Evolutionary conservation across 371 early-diverging fungal species (phyloP).

Genomic region (Lichtheimia ramosa): DNA sequence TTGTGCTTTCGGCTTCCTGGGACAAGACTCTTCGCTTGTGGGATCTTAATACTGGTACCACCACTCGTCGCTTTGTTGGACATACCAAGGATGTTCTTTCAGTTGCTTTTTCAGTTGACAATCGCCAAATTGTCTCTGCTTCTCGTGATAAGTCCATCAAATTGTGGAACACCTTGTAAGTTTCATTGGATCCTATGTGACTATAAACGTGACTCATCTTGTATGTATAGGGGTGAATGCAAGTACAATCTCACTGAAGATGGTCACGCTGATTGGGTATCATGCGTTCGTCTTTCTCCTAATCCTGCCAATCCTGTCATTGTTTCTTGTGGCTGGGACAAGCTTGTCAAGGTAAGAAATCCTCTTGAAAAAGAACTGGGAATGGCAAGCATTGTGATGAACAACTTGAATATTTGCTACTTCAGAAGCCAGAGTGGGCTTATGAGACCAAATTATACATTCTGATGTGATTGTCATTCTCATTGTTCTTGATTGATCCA

Average conservation of each 20-base stretch:
- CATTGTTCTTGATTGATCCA: neutral
- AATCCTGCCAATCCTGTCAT: slow-evolving; percentile 96
- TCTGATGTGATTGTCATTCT: neutral
- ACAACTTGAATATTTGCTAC: slow-evolving; percentile 12
- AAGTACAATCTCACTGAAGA: slow-evolving; percentile 93
- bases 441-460: slow-evolving; percentile 11
- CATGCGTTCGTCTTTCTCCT: slow-evolving; percentile 98
- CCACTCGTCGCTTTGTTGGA: slow-evolving; percentile 94
- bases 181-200: neutral
- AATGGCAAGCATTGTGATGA: slow-evolving; percentile 5
- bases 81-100: slow-evolving; percentile 97
- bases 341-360: slow-evolving; percentile 84
- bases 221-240: slow-evolving; percentile 82
- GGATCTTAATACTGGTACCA: slow-evolving; percentile 92
- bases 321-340: slow-evolving; percentile 98
- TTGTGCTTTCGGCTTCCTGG: slow-evolving; percentile 96
- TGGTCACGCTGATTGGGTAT: slow-evolving; percentile 97
- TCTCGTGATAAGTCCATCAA: slow-evolving; percentile 98
- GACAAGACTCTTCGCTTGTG: slow-evolving; percentile 98
- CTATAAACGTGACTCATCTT: neutral
- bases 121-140: slow-evolving; percentile 97
- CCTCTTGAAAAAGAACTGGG: neutral
- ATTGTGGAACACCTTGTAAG: slow-evolving; percentile 95
- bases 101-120: slow-evolving; percentile 98
- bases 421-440: slow-evolving; percentile 12